Evolutionary conservation across 1,139 yeast genomes (phyloP).

Genomic region (Pichia sp.): DNA sequence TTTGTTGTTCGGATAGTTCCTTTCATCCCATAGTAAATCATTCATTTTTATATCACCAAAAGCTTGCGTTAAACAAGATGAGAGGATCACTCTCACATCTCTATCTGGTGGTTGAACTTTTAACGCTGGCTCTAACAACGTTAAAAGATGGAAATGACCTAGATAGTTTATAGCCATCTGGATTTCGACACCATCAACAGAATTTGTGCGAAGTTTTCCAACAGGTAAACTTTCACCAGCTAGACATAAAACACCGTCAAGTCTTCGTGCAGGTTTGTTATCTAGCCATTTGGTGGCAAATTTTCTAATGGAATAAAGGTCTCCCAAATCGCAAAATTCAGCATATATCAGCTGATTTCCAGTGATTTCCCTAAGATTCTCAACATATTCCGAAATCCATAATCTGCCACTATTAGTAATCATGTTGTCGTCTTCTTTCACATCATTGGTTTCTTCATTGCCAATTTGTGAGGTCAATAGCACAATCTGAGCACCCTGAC

Average conservation of each 20-base stretch:
- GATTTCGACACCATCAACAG: constrained; percentile 75
- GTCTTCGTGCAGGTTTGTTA: constrained; percentile 79
- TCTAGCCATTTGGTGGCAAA: constrained; percentile 95
- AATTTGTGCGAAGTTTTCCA: constrained; percentile 49
- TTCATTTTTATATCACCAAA: constrained; percentile 55
- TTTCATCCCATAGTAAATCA: constrained; percentile 59
- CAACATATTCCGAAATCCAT: constrained; percentile 75
- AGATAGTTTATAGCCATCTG: constrained; percentile 81
- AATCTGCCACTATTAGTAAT: constrained; percentile 16
- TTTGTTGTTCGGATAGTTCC: constrained; percentile 48
- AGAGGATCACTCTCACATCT: constrained; percentile 72
- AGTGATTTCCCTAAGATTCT: constrained; percentile 64
- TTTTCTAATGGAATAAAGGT: constrained; percentile 69
- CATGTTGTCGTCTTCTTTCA: not conserved
- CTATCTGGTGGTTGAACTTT: constrained; percentile 90
- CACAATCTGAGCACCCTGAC: constrained; percentile 79
- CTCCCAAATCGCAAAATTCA: constrained; percentile 76
- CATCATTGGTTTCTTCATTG: constrained; percentile 31
- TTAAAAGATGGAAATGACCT: constrained; percentile 72
- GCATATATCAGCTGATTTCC: constrained; percentile 74
- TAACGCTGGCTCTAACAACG: constrained; percentile 70
- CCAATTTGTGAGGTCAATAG: constrained; percentile 47
- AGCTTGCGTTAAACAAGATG: constrained; percentile 71
- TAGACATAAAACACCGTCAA: constrained; percentile 83
- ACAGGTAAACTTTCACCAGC: constrained; percentile 80